Percentiles rank a stretch among this genome's conserved stretches.
These are phyloP conservation scores for Phaeophleospora eucalypticola DNA, from an alignment of 2,329 filamentous ascomycete species.

Conservation along the genomic window DNA sequence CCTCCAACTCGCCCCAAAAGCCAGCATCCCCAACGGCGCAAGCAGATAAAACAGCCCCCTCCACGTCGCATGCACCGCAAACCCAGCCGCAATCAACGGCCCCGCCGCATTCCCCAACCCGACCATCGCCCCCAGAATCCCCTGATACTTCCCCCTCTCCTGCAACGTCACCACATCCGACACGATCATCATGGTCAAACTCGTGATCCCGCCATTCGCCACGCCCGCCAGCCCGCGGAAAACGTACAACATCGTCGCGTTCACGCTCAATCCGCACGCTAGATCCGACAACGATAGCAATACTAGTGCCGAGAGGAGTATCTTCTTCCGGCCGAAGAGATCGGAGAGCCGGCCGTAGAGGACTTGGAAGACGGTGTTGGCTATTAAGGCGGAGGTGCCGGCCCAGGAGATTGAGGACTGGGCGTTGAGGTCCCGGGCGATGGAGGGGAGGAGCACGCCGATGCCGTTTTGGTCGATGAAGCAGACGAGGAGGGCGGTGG, in stretches of 20 bases:
- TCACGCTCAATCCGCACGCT: slow-evolving; percentile 55
- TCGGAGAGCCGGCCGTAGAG: slow-evolving; percentile 53
- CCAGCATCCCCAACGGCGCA: slow-evolving; percentile 48
- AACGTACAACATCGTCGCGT: slow-evolving; percentile 56
- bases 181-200: slow-evolving; percentile 59
- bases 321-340: slow-evolving; percentile 48
- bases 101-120: slow-evolving; percentile 46
- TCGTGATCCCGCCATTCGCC: slow-evolving; percentile 59
- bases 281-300: slow-evolving; percentile 56
- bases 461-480: slow-evolving; percentile 57
- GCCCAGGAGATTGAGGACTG: slow-evolving; percentile 53
- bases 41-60: slow-evolving; percentile 50
- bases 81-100: slow-evolving; percentile 46
- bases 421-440: slow-evolving; percentile 36
- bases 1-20: slow-evolving; percentile 46
- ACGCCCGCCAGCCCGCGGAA: slow-evolving; percentile 59
- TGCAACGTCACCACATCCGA: slow-evolving; percentile 57
- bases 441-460: slow-evolving; percentile 37
- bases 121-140: slow-evolving; percentile 43
- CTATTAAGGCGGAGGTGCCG: slow-evolving; percentile 51
- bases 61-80: slow-evolving; percentile 42
- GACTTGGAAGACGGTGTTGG: slow-evolving; percentile 61
- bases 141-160: slow-evolving; percentile 53
- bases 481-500: slow-evolving; percentile 8
- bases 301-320: slow-evolving; percentile 52